Conservation (phyloP, 2,329 filamentous ascomycete genomes). For the Fusarium mundagurra region DNA sequence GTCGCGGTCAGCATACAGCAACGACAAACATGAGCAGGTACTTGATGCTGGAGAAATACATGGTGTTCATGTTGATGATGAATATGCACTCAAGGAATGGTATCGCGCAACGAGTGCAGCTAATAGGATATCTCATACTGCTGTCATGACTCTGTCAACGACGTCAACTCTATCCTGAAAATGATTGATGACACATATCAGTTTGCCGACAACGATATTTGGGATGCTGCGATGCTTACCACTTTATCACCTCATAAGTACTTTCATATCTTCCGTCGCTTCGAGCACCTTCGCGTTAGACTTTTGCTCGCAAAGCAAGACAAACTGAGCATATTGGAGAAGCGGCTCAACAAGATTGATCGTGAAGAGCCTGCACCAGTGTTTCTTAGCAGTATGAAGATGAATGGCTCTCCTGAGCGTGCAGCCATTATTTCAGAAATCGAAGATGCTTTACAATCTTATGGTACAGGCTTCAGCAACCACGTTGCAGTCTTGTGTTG, state of each 20-base stretch:
- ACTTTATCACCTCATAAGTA: background rate
- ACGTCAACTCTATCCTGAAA: no score
- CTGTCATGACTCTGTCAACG: no score
- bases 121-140: no score
- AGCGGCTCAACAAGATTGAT: background rate
- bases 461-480: background rate
- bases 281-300: background rate
- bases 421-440: background rate
- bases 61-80: no score
- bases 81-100: no score
- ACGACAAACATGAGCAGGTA: no score
- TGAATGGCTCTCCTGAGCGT: background rate
- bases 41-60: no score
- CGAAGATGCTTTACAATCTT: background rate
- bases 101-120: no score
- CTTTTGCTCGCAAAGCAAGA: background rate
- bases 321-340: background rate
- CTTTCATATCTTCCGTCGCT: background rate
- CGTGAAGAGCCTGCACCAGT: background rate
- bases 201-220: no score
- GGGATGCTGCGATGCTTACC: no score
- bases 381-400: background rate
- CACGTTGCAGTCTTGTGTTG: background rate
- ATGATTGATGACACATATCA: no score
- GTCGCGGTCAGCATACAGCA: no score